Evolutionary conservation across 768 basidiomycete genomes (phyloP).

Genomic region (Psilocybe sp.): DNA sequence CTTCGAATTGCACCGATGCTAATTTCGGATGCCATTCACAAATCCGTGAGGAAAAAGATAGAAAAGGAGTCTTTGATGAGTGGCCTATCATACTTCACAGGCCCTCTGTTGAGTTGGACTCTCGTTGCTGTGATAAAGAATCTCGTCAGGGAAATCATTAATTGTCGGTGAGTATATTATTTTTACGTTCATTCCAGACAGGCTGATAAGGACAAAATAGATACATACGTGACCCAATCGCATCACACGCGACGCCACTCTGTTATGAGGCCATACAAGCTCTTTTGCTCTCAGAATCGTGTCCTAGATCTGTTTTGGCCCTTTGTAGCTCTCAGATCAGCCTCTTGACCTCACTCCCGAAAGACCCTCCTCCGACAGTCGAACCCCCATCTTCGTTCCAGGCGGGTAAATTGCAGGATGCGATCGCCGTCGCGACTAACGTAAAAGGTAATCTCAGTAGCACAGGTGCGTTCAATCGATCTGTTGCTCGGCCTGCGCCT

Average conservation of each 20-base stretch:
- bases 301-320: conserved; percentile 63
- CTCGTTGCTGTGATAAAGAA: conserved; percentile 69
- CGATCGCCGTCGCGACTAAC: conserved; percentile 37
- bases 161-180: conserved; percentile 42
- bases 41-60: conserved; percentile 48
- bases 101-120: conserved; percentile 76
- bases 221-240: conserved; percentile 34
- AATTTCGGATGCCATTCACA: conserved; percentile 59
- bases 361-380: conserved; percentile 13
- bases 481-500: conserved; percentile 4
- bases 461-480: not conserved
- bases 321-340: conserved; percentile 59
- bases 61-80: conserved; percentile 69
- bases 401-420: conserved; percentile 30
- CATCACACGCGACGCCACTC: conserved; percentile 20
- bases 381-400: conserved; percentile 14
- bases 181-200: not conserved
- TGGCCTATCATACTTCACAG: conserved; percentile 75
- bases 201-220: not conserved
- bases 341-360: conserved; percentile 38
- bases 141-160: conserved; percentile 58
- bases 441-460: conserved; percentile 33
- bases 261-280: conserved; percentile 68
- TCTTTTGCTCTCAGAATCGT: conserved; percentile 59
- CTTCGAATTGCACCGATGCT: conserved; percentile 67